A percentile compares a stretch with the other conserved stretches of the same genome.
Evolutionary conservation across 2,329 filamentous ascomycete species (phyloP).

Genomic region (Fusarium sp.): DNA sequence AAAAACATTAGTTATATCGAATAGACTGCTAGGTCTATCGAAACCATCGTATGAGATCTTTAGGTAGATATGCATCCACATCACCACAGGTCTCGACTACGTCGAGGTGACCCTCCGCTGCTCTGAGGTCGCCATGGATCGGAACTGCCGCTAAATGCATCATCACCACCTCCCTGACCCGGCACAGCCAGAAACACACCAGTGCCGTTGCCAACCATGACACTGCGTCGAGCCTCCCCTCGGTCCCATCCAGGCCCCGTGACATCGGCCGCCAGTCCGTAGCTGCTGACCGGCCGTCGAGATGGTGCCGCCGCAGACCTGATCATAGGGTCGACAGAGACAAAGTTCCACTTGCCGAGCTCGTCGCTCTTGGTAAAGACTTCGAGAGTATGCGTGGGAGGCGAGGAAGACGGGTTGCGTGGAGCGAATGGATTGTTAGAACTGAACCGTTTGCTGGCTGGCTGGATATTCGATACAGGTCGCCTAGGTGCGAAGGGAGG

Average conservation of each 20-base stretch:
- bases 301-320: constrained; percentile 39
- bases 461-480: constrained; percentile 44
- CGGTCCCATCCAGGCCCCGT: constrained; percentile 59
- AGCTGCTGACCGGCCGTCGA: constrained; percentile 62
- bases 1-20: constrained; percentile 12
- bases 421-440: constrained; percentile 68
- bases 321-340: constrained; percentile 55
- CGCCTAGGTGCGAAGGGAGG: constrained; percentile 42
- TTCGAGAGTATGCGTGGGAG: constrained; percentile 64
- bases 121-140: constrained; percentile 49
- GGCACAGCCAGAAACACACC: constrained; percentile 65
- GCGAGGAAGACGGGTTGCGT: constrained; percentile 46
- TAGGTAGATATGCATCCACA: not conserved
- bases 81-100: constrained; percentile 41
- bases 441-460: constrained; percentile 58
- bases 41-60: too few species aligned
- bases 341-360: constrained; percentile 67
- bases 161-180: constrained; percentile 33
- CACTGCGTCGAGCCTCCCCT: constrained; percentile 62
- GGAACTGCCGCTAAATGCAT: constrained; percentile 26
- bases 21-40: too few species aligned
- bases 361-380: constrained; percentile 69
- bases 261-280: constrained; percentile 64
- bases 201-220: constrained; percentile 61
- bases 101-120: constrained; percentile 50